Base-by-base conservation (phyloP, 352 stramenopile species). In the Globisporangium carolinianum region DNA sequence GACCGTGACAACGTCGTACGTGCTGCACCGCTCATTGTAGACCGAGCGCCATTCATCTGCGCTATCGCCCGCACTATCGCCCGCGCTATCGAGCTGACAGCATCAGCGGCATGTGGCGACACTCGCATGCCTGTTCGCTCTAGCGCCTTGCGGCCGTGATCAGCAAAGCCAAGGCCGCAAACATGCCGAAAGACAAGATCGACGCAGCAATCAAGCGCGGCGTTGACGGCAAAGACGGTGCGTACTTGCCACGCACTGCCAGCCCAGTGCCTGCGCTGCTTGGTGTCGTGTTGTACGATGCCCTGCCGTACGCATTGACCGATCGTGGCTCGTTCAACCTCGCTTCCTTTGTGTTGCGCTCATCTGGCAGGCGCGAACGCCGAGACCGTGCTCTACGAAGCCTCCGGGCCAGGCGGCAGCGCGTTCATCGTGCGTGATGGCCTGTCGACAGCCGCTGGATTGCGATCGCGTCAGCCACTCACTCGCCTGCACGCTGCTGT, bases 111-210 rank as follows among this genome's bases (percentile, higher is more conserved):
- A 32, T 32, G 24, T 32, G 24, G 3, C 24, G 2, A 32, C 24
- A 32, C 24, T 32, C 24, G 24, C 24, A 32, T 32, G 24, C 3
- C 24, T 3, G 24, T 2, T 32, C 24, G 17, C 32, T 4, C 49
- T 53, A 85, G 47, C 75, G 81, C 42, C 63, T 79, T 46, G 61
- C 66, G 35, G 76, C 79, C 36, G 73, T 70, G 10, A 73, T 89
- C 54, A 78, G 71, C 58, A 86, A 89, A 62, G 83, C 83, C 55
- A 92, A 92, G 68, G 75, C 83, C 4, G 76, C 71, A 41, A 93
- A 93, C 65, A 91, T 91, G 81, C 66, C 80, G 51, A 89, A 89
- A 58, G 83, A 93, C 62, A 83, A 78, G 66, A 93, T 93, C 53
- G 83, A 91, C 55, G 78, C 76, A 32, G 83, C 83, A 5, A 84